Base-by-base conservation (phyloP, 2,329 filamentous ascomycete species). In the Pseudogymnoascus sp. region DNA sequence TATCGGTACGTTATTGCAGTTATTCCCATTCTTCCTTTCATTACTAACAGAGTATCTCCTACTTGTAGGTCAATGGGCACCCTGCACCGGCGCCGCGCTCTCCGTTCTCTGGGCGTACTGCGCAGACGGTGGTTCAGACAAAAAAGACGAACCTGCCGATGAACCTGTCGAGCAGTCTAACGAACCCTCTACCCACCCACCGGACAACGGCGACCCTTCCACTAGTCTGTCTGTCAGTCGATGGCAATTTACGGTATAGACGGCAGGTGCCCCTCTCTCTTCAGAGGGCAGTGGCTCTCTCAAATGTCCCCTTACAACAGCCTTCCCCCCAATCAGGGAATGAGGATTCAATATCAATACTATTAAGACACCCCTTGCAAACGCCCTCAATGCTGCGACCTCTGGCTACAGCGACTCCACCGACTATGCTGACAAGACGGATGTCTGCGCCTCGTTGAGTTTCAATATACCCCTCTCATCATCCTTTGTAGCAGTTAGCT, bases 61-160 rank as follows among this genome's bases (percentile, higher is more conserved):
- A 4, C 36, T 19, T 39, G 11, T 14, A 81, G 79, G 81, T 25
- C 82, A 85, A 73, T 86, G 83, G 83, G 79, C 78, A 10, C 82
- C 83, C 0, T 80, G 85, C 3, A 80, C 81, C 14, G 84, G 81
- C 41, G 85, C 84, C 0, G 77, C 73, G 0, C 74, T 88, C n/a
- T 84, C 83, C 0, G 77, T 81, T 1, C 61, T 85, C 0, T 84
- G 84, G 0, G 87, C 85, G 5, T 48, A 48, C 14, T 48, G 43
- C 13, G 43, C 21, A 14, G 43, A 48, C 4, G 43, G 43, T 48
- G 43, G 21, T 11, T 25, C 19, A 45, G 41, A 48, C 21, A 4
- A 13, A 23, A 13, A 23, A 7, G 43, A 25, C 21, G n/a, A 23
- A 8, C 21, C 13, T 14, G 4, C 43, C 3, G 21, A 25, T n/a